Base-by-base conservation (phyloP, 306 rosid genomes). In the Astragalus glycyphyllos region DNA sequence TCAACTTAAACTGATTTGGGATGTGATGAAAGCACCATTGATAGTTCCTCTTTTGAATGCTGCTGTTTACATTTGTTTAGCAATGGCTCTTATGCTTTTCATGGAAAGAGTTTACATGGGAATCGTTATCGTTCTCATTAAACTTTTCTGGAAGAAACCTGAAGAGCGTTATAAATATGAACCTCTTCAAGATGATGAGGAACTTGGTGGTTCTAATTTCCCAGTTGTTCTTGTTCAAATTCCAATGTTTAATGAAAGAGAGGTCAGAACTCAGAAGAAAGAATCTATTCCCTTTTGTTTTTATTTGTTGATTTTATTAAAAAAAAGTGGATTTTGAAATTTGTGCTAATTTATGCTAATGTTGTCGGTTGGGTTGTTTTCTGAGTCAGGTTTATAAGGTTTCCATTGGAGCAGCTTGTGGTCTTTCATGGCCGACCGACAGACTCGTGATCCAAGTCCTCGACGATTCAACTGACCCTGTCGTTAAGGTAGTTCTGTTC, bases 391-490 rank as follows among this genome's bases (percentile, higher is more conserved):
- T 91, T 71, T 95, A 95, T 68, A 95, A 91, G 84, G 87, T 95
- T 77, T 95, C 99, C 16, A 95, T 95, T 78, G 99, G 99, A 54
- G 99, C 99, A 23, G 97, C 99, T 65, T 95, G 99, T 40, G 89
- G 87, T 0, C 97, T 95, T 60, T 95, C 97, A 50, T 95, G 99
- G 99, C 97, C 99, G 32, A 45, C 97, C 1, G 97, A 95, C 53
- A 96, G 99, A 34, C 92, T 95, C 11, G 99, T 95, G 80, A 95
- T 95, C 76, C 99, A 95, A 85, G 97, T 95, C 32, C 92, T 95
- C 0, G 99, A 95, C 41, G 99, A 95, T 80, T 91, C 97, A 38
- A 95, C 99, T 37, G 99, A 95, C 84, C 92, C 96, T 11, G 70
- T 79, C 11, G 59, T 95, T 51, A 95, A 95, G 96, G 99, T 94